Evolutionary conservation across 1,139 yeast genomes (phyloP), one percentile per base, ranked within the genome.

Genomic region (Nakaseomyces sp.): DNA sequence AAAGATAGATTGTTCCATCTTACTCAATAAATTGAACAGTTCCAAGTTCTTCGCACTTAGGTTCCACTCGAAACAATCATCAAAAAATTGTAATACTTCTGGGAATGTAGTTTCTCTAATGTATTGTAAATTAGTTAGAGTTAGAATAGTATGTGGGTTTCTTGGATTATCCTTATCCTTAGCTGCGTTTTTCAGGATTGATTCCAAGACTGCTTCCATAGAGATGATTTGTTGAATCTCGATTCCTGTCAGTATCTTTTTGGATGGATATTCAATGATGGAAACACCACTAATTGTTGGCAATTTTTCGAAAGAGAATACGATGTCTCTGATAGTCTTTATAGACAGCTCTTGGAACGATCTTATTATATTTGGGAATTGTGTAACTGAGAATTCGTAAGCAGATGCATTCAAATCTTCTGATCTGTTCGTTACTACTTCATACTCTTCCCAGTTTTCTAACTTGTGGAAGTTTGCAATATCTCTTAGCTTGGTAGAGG

Each of bases 51-150:
- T 66, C 2, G 64, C 61, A 9, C 65, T 62, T 17, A 73, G 50
- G 12, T 65, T 65, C 24, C 72, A 63, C 32, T 69, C 71, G 52
- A 79, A 77, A 3, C 66, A 64, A 4, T 64, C 56, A 50, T 78
- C 81, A 54, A 74, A 77, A 29, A 61, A 62, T 24, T 64, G 67
- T 19, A 76, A 57, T 16, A 78, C 58, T n/a, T 60, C 54, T 0
- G 83, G 79, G 25, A 79, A 61, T 1, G 73, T 64, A 10, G 51
- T 54, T 16, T 65, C 65, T 35, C 73, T 66, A 24, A 81, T 59
- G 31, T 68, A 69, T 44, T 70, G 71, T 44, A 81, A 59, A 53
- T 81, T 79, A 44, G 77, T 72, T 41, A 80, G 58, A 0, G 79
- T 70, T 40, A 69, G 53, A 19, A 69, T 57, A 17, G 71, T 69